A percentile compares a stretch with the other conserved stretches of the same genome.
These are phyloP conservation scores for Dryadomyces sulphureus DNA, from an alignment of 2,329 filamentous ascomycete genomes.

Conservation along the genomic window DNA sequence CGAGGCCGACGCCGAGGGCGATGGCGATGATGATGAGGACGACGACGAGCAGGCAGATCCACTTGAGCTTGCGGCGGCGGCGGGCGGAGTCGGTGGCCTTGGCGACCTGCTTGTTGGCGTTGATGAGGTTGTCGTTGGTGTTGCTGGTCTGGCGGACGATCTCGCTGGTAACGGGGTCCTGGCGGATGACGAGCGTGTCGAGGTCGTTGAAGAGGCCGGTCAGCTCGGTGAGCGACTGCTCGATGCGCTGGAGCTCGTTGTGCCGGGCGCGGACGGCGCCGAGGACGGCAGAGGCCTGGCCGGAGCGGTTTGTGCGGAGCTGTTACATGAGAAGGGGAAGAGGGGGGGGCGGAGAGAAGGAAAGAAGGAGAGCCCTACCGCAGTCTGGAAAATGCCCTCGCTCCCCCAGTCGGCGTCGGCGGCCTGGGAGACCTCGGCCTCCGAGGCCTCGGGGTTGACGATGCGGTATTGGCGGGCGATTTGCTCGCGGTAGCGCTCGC, in stretches of 20 bases:
- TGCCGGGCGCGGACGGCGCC: constrained; percentile 70
- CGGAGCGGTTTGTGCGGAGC: constrained; percentile 61
- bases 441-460: constrained; percentile 66
- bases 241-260: constrained; percentile 70
- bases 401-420: constrained; percentile 58
- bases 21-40: constrained; percentile 42
- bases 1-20: constrained; percentile 38
- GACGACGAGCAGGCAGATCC: constrained; percentile 56
- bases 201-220: constrained; percentile 59
- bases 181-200: constrained; percentile 57
- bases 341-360: background rate
- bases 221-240: constrained; percentile 58
- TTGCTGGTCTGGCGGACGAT: constrained; percentile 51
- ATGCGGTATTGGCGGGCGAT: constrained; percentile 70
- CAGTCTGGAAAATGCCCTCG: constrained; percentile 70
- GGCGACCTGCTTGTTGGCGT: constrained; percentile 54
- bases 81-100: constrained; percentile 53
- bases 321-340: constrained; percentile 18
- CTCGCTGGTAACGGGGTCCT: constrained; percentile 47
- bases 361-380: constrained; percentile 37
- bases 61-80: constrained; percentile 61
- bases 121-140: constrained; percentile 50
- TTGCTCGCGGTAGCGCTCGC: constrained; percentile 58
- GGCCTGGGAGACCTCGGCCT: constrained; percentile 55
- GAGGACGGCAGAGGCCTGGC: constrained; percentile 57